Percentiles rank a stretch among this genome's conserved stretches.
These are phyloP conservation scores for Scheffersomyces quercinus DNA, from an alignment of 1,139 yeast genomes.

Conservation along the genomic window DNA sequence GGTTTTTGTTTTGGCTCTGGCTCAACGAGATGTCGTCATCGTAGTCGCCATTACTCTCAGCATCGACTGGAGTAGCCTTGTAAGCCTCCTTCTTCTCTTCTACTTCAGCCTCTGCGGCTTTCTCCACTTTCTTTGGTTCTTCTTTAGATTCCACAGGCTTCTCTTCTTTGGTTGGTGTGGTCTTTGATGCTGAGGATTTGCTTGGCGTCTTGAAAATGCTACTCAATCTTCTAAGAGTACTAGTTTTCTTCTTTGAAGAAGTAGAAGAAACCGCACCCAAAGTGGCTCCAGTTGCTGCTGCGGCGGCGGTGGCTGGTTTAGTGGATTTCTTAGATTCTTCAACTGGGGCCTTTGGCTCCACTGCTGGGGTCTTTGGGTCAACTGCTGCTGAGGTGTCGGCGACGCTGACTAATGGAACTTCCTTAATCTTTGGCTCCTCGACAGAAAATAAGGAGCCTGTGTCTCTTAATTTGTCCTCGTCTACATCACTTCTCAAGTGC, in stretches of 20 bases:
- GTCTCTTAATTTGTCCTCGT: constrained; percentile 42
- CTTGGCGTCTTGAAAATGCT: constrained; percentile 9
- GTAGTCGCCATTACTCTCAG: constrained; percentile 12
- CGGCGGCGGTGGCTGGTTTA: constrained; percentile 7
- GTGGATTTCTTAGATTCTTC: constrained; percentile 17
- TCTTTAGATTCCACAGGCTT: constrained; percentile 1
- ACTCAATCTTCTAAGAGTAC: constrained; percentile 13
- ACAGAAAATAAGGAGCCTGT: constrained; percentile 42
- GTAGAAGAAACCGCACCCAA: constrained; percentile 1
- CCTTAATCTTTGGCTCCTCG: constrained; percentile 21
- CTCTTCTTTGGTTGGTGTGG: background rate
- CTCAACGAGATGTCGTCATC: constrained; percentile 35
- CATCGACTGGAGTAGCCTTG: constrained; percentile 4
- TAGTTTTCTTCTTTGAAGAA: constrained; percentile 9
- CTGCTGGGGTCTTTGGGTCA: constrained; percentile 15
- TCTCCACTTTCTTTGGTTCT: background rate
- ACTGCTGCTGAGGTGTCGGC: constrained; percentile 17
- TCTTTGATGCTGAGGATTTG: background rate
- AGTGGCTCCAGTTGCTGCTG: constrained; percentile 2
- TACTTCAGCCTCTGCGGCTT: constrained; percentile 1
- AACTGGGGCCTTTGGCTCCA: constrained; percentile 16
- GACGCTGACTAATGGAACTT: constrained; percentile 18
- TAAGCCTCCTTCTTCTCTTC: constrained; percentile 1
- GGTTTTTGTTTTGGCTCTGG: constrained; percentile 18
- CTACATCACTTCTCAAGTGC: constrained; percentile 46